Percentiles rank a stretch among this genome's conserved stretches.
These are phyloP conservation scores for Neocallimastix lanati DNA, from an alignment of 192 early-diverging fungal species.

Conservation along the genomic window DNA sequence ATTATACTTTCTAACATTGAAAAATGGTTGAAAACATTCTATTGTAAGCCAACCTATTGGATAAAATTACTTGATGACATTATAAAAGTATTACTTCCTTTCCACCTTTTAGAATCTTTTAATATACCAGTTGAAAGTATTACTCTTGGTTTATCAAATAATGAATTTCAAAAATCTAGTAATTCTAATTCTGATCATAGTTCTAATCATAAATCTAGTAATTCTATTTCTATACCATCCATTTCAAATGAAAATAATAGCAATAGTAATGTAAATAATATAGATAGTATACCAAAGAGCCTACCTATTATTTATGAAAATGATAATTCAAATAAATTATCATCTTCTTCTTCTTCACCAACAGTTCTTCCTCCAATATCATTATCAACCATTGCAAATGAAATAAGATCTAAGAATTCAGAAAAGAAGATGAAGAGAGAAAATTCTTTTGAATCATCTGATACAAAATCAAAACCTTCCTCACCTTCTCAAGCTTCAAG, in stretches of 20 bases:
- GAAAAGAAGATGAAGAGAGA: background rate
- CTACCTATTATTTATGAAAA: no score
- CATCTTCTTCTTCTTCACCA: background rate
- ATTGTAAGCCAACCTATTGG: background rate
- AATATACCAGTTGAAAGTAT: background rate
- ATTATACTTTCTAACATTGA: background rate
- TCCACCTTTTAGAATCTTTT: background rate
- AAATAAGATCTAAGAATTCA: background rate
- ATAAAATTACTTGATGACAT: background rate
- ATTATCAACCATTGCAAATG: background rate
- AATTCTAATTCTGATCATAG: no score
- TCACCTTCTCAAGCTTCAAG: background rate
- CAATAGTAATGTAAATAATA: no score
- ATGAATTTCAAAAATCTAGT: no score
- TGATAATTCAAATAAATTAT: background rate
- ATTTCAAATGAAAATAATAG: no score
- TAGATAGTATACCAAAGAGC: no score
- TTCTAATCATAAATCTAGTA: no score
- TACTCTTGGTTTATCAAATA: no score
- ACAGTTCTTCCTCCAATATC: background rate
- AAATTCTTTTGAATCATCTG: background rate
- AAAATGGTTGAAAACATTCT: background rate
- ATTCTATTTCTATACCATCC: no score
- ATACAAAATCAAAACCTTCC: background rate
- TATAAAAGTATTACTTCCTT: background rate